Evolutionary conservation across 2,329 filamentous ascomycete species (phyloP).

Genomic region (Stachybotrys chartarum): DNA sequence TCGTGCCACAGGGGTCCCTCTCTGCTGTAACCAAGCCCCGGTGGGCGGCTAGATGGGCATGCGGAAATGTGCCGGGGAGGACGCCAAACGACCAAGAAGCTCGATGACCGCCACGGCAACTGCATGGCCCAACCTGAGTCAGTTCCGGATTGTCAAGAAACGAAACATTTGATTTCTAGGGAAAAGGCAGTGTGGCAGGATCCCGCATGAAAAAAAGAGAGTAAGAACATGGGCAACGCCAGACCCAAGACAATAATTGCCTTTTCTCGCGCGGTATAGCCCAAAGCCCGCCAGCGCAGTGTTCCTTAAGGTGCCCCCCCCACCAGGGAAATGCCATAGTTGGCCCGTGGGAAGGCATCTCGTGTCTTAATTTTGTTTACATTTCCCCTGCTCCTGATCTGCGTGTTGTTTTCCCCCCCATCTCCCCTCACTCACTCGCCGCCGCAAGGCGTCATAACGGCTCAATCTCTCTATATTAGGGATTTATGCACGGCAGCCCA

Average conservation of each 20-base stretch:
- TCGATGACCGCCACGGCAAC: not conserved
- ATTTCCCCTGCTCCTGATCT: not conserved
- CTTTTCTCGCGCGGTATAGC: not conserved
- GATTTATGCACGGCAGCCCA: not conserved
- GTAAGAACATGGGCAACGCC: no score
- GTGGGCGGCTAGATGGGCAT: not conserved
- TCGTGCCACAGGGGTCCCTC: not conserved
- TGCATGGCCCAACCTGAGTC: not conserved
- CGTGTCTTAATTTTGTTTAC: not conserved
- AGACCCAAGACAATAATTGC: no score
- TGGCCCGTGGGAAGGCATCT: not conserved
- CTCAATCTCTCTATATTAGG: not conserved
- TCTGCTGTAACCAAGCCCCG: not conserved
- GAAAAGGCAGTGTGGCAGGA: not conserved
- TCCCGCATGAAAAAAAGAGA: no score
- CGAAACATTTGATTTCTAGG: not conserved
- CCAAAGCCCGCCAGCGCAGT: not conserved
- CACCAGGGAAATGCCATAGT: not conserved
- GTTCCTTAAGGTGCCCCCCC: not conserved
- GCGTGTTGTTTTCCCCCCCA: not conserved
- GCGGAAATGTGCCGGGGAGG: not conserved
- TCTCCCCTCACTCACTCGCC: not conserved
- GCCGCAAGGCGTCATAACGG: not conserved
- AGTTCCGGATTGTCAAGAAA: not conserved
- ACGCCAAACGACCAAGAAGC: not conserved